These are phyloP conservation scores for Marasmius fiardii DNA, from an alignment of 1,284 basidiomycete genomes.

Conservation along the genomic window DNA sequence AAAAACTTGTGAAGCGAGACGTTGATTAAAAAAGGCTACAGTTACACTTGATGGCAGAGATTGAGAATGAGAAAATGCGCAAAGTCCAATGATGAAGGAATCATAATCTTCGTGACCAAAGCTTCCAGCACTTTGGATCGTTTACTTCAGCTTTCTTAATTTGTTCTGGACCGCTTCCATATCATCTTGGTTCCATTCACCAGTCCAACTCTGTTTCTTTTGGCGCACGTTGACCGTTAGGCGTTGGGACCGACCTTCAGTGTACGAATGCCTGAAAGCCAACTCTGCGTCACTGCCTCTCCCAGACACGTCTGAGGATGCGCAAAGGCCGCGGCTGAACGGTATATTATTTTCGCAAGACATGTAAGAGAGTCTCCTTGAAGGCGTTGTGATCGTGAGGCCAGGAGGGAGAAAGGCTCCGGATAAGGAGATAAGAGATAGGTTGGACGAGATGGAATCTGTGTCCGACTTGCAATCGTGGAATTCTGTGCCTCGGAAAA, in stretches of 20 bases:
- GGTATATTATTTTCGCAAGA: background rate
- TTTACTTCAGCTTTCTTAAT: background rate
- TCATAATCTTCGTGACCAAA: background rate
- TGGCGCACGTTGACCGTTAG: background rate
- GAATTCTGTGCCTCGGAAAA: too few relatives aligned
- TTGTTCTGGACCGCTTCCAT: background rate
- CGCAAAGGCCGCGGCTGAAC: background rate
- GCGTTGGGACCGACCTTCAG: background rate
- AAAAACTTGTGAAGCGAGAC: too few relatives aligned
- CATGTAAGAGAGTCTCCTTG: background rate
- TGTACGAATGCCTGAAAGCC: background rate
- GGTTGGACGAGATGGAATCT: too few relatives aligned
- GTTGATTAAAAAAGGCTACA: too few relatives aligned
- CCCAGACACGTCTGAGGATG: background rate
- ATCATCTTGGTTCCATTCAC: background rate
- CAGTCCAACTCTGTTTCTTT: background rate
- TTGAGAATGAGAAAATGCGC: too few relatives aligned
- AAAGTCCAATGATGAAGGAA: background rate
- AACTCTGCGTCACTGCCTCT: background rate
- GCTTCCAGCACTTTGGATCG: background rate
- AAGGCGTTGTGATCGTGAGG: too few relatives aligned
- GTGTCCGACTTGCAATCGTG: too few relatives aligned
- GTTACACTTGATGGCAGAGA: too few relatives aligned
- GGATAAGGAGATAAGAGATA: too few relatives aligned
- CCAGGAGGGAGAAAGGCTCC: too few relatives aligned